Conservation (phyloP, 805 yeast genomes). For the Komagataella mondaviorum region DNA sequence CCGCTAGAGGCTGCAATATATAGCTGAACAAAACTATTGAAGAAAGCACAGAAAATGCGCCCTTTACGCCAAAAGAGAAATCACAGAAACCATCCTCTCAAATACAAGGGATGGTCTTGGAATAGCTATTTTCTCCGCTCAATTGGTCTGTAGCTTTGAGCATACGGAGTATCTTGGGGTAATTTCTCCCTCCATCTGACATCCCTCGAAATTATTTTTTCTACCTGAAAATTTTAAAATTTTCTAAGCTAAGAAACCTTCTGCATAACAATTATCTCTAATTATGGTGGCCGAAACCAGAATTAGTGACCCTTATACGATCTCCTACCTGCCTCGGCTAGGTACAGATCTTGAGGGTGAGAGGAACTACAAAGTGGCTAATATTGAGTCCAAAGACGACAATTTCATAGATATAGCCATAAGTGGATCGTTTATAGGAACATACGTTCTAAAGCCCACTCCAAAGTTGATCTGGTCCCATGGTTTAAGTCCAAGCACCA, state of each 20-base stretch:
- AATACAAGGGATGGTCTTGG: not conserved
- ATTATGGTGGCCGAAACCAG: not conserved
- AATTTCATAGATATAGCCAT: constrained; percentile 34
- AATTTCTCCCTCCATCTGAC: not conserved
- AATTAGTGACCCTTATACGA: constrained; percentile 15
- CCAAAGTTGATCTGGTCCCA: constrained; percentile 46
- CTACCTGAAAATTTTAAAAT: not conserved
- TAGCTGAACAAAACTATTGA: not conserved
- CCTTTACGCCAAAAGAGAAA: not conserved
- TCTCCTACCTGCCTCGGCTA: constrained; percentile 18
- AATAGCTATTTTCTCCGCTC: not conserved
- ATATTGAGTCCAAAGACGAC: constrained; percentile 14
- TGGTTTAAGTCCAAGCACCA: constrained; percentile 33
- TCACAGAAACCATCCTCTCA: not conserved
- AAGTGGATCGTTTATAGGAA: constrained; percentile 37
- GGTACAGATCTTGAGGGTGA: constrained; percentile 11
- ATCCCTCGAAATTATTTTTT: not conserved
- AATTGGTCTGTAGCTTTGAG: too few relatives aligned
- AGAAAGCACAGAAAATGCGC: not conserved
- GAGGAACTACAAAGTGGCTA: constrained; percentile 13
- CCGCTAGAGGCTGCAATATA: not conserved
- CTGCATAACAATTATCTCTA: not conserved
- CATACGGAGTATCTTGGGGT: too few relatives aligned
- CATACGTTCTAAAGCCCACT: constrained; percentile 37
- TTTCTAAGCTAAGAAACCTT: not conserved